Evolutionary conservation across 2,329 filamentous ascomycete genomes (phyloP), one percentile per base, ranked within the genome.

Genomic region (Fusarium dimerum): DNA sequence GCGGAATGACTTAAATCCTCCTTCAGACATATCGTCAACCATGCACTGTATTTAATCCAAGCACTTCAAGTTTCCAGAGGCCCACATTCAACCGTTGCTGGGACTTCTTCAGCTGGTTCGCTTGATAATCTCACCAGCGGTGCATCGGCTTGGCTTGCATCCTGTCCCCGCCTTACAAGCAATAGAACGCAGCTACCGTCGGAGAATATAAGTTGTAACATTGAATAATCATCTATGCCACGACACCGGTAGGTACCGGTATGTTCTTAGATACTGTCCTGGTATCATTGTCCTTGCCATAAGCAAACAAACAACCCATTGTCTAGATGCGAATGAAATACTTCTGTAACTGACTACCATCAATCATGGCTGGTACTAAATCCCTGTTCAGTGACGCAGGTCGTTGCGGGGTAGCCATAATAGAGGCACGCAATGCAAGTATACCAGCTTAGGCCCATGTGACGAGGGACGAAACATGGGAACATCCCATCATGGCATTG

Each of bases 361-460:
- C 43, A 29, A 17, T 51, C 51, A 49, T 46, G 36, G 47, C 46
- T 63, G 61, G 61, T 52, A 43, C 52, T 47, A 51, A 55, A 62
- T 63, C 59, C 62, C 59, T 63, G 62, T 51, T 50, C 46, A 52
- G 58, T 59, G 58, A 64, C 57, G 55, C 55, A 57, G 47, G 58
- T 40, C 59, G 62, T 65, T 65, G 63, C 62, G 61, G 63, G 63
- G 63, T 65, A 65, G 62, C 57, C 51, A 49, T 56, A 50, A 42
- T 26, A 50, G 55, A 56, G 61, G 54, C 49, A 52, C 45, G 47
- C 36, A 45, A 29, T 47, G 47, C 36, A 45, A 29, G 48, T 43
- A 60, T 54, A 45, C 47, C 47, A 62, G 54, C 54, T 57, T 57
- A 55, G 52, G 51, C 51, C 57, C 59, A 55, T 50, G 51, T 61